Percentiles rank a stretch among this genome's conserved stretches.
phyloP scores from a whole-genome alignment of 208 protist species.

The Wallacemonas sp. region DNA sequence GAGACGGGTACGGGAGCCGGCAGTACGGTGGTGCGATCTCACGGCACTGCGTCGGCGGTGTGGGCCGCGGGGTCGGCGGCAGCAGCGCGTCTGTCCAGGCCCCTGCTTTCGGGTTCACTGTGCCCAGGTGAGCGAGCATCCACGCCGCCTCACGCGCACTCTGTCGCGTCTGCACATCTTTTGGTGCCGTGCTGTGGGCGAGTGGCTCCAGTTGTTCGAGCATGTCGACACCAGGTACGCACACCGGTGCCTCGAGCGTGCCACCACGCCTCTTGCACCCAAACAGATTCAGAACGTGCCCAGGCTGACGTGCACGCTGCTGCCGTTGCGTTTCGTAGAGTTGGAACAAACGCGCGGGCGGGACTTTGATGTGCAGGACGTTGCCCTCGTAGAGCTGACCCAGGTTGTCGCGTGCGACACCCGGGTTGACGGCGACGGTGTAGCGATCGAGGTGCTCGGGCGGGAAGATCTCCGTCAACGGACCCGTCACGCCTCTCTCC shows the following conservation, averaged over 20 bases:
- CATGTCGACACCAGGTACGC: background rate
- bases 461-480: slow-evolving; percentile 38
- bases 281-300: too few relatives aligned
- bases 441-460: slow-evolving; percentile 66
- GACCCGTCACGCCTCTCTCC: slow-evolving; percentile 18
- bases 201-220: background rate
- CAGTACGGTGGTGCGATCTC: too few relatives aligned
- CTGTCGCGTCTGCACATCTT: too few relatives aligned
- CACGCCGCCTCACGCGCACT: background rate
- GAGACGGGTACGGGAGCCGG: background rate
- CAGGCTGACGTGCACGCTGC: background rate
- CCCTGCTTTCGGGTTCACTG: background rate
- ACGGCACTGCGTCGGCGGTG: too few relatives aligned
- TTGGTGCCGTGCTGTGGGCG: background rate
- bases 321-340: background rate
- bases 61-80: background rate
- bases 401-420: slow-evolving; percentile 74
- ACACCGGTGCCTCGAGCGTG: background rate
- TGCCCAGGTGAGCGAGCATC: background rate
- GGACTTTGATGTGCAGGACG: slow-evolving; percentile 81
- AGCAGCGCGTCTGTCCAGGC: background rate
- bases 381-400: slow-evolving; percentile 62
- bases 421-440: slow-evolving; percentile 80
- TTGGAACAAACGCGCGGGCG: slow-evolving; percentile 30
- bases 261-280: background rate